phyloP scores from a whole-genome alignment of 371 early-diverging fungal genomes.

The Funneliformis caledonium region DNA sequence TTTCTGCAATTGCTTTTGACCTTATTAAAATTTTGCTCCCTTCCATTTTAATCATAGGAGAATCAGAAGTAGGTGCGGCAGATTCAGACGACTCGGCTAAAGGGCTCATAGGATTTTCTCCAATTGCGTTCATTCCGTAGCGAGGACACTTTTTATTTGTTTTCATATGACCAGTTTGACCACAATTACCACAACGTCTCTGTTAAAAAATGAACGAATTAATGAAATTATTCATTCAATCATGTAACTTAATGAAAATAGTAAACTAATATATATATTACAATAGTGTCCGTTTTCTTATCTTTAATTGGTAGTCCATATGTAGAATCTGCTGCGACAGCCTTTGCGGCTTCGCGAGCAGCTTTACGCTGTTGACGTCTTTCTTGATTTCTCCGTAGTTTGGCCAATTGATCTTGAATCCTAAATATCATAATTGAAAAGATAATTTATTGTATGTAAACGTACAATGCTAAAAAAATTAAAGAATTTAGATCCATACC shows the following conservation, averaged over 20 bases:
- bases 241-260: slow-evolving; percentile 39
- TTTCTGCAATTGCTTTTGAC: slow-evolving; percentile 37
- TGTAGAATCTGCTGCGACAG: not conserved
- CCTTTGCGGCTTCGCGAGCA: slow-evolving; percentile 43
- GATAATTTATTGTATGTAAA: not conserved
- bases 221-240: slow-evolving; percentile 53
- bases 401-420: slow-evolving; percentile 65
- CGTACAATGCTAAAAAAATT: not conserved
- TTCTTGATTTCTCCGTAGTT: slow-evolving; percentile 67
- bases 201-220: slow-evolving; percentile 43
- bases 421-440: slow-evolving; percentile 39
- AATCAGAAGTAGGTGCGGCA: not conserved
- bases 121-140: slow-evolving; percentile 47
- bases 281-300: slow-evolving; percentile 42
- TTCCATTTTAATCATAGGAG: slow-evolving; percentile 39
- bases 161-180: slow-evolving; percentile 86
- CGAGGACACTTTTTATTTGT: slow-evolving; percentile 86
- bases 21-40: slow-evolving; percentile 41
- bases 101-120: not conserved
- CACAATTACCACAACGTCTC: slow-evolving; percentile 85
- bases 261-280: not conserved
- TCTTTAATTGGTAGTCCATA: slow-evolving; percentile 36
- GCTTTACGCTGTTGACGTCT: slow-evolving; percentile 55
- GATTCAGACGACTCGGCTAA: not conserved
- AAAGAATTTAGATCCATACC: slow-evolving; percentile 26